These are phyloP conservation scores for Pogostemon cablin DNA, from an alignment of 257 asterid genomes.

Conservation along the genomic window DNA sequence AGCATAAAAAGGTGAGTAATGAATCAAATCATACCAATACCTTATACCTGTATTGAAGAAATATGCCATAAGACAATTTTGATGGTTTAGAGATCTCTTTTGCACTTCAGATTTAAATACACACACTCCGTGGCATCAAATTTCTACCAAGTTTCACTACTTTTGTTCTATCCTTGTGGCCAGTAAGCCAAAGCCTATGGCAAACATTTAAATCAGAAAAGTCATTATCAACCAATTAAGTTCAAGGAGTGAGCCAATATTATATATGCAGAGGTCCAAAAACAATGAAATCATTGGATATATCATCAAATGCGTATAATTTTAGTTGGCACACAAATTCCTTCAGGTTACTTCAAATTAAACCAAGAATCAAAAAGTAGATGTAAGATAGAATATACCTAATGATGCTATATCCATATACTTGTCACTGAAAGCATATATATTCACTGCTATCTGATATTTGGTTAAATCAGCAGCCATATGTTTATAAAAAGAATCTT, in stretches of 20 bases:
- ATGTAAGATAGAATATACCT: conserved; percentile 48
- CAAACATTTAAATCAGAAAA: conserved; percentile 14
- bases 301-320: neutral
- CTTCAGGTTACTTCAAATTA: conserved; percentile 14
- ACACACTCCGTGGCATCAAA: conserved; percentile 6
- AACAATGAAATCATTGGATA: neutral
- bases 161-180: conserved; percentile 12
- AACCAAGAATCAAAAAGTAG: neutral
- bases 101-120: neutral
- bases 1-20: conserved; percentile 26
- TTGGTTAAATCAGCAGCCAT: conserved; percentile 98
- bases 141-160: neutral
- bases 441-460: conserved; percentile 84
- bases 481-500: conserved; percentile 92
- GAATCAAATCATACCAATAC: conserved; percentile 9
- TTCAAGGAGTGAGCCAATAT: neutral
- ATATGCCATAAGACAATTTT: neutral
- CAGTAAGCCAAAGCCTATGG: neutral
- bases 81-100: neutral
- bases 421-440: conserved; percentile 89
- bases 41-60: neutral
- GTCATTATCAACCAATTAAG: conserved; percentile 18
- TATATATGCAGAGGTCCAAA: neutral
- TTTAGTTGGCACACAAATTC: neutral
- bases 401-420: conserved; percentile 83